A percentile compares a stretch with the other conserved stretches of the same genome.
Evolutionary conservation across 495 filamentous ascomycete genomes (phyloP).

Genomic region (Penicillium bialowiezense): DNA sequence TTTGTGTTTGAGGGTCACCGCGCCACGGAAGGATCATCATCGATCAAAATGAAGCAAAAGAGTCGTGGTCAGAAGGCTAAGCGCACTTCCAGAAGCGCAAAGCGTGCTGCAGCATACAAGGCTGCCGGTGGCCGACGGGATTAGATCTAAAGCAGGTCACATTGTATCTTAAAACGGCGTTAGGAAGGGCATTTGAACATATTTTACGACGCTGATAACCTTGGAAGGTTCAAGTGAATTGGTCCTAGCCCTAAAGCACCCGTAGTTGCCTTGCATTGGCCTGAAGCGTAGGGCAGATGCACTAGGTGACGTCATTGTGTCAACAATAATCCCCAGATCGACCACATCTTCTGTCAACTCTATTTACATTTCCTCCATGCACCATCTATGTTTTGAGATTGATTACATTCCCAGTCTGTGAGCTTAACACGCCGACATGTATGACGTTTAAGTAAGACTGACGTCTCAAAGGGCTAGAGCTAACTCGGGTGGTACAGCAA

Average conservation of each 20-base stretch:
- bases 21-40: constrained; percentile 66
- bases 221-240: no score
- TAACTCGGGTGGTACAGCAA: constrained; percentile 1
- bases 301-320: neutral
- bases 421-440: no score
- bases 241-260: no score
- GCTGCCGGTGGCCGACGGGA: constrained; percentile 50
- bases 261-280: no score
- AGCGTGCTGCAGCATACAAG: constrained; percentile 67
- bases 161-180: constrained; percentile 22
- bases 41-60: constrained; percentile 56
- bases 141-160: constrained; percentile 9
- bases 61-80: constrained; percentile 57
- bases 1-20: constrained; percentile 90
- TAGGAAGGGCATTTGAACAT: constrained; percentile 21
- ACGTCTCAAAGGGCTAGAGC: neutral
- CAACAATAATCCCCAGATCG: neutral
- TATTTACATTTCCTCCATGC: neutral
- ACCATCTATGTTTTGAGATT: no score
- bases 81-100: constrained; percentile 47
- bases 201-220: neutral
- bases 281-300: neutral
- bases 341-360: neutral
- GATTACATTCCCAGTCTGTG: no score
- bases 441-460: no score